These are phyloP conservation scores for Colletotrichum falcatum DNA, from an alignment of 2,329 filamentous ascomycete genomes.

Conservation along the genomic window DNA sequence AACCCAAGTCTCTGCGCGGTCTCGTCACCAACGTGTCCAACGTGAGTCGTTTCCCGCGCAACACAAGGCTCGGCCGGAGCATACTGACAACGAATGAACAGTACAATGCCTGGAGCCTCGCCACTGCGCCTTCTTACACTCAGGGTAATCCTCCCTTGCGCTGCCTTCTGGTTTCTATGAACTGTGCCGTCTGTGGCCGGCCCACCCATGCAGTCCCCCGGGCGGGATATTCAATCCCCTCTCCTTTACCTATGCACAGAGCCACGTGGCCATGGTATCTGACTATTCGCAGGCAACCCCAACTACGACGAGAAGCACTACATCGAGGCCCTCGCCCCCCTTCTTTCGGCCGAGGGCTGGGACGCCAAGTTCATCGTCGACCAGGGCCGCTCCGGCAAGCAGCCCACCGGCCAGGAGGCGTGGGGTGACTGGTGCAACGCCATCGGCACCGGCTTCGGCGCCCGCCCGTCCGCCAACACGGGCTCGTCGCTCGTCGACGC, in stretches of 20 bases:
- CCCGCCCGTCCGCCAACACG: slow-evolving; percentile 72
- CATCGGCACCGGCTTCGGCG: slow-evolving; percentile 71
- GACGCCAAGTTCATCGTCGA: slow-evolving; percentile 62
- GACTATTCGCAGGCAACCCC: slow-evolving; percentile 54
- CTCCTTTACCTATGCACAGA: not conserved
- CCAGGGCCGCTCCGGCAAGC: slow-evolving; percentile 60
- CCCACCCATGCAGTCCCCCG: too few species aligned
- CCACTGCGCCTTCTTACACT: slow-evolving; percentile 59
- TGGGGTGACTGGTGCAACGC: slow-evolving; percentile 80
- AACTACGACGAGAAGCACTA: slow-evolving; percentile 69
- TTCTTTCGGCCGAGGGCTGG: slow-evolving; percentile 64
- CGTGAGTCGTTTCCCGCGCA: slow-evolving; percentile 33
- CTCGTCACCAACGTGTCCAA: slow-evolving; percentile 70
- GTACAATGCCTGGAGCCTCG: slow-evolving; percentile 63
- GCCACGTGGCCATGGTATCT: not conserved
- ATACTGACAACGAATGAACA: not conserved
- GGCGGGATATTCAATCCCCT: not conserved
- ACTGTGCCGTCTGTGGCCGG: not conserved
- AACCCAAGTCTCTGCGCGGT: slow-evolving; percentile 63
- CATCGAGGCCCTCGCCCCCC: slow-evolving; percentile 71
- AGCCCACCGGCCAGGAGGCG: slow-evolving; percentile 69
- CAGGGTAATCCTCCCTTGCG: slow-evolving; percentile 43
- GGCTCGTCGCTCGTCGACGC: slow-evolving; percentile 70
- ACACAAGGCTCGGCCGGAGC: not conserved
- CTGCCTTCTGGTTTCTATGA: too few species aligned